These are phyloP conservation scores for Termitomyces sp. DNA, from an alignment of 768 basidiomycete genomes.

Conservation along the genomic window DNA sequence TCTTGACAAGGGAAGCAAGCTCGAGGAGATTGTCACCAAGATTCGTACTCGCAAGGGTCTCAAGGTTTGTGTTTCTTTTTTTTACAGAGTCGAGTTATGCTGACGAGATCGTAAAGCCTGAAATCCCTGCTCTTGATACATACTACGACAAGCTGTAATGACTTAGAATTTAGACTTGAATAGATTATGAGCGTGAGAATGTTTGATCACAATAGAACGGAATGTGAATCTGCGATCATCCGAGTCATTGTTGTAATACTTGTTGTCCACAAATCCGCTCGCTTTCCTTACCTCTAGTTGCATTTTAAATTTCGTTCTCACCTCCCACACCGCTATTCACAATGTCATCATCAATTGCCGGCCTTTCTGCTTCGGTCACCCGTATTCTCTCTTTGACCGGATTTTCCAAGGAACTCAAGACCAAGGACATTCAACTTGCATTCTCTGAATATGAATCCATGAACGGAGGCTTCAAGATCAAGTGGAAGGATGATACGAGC, in stretches of 20 bases:
- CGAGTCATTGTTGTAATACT: constrained; percentile 10
- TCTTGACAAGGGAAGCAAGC: constrained; percentile 87
- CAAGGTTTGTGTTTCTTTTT: constrained; percentile 47
- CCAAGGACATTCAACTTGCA: constrained; percentile 88
- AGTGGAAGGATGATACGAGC: constrained; percentile 97
- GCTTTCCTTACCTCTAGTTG: constrained; percentile 14
- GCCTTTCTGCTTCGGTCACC: constrained; percentile 91
- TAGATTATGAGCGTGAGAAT: constrained; percentile 13
- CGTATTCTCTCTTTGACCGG: constrained; percentile 90
- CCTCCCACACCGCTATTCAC: constrained; percentile 20
- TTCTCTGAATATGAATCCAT: constrained; percentile 86
- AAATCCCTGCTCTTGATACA: constrained; percentile 79
- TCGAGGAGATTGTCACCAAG: constrained; percentile 73
- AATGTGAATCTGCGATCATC: constrained; percentile 3
- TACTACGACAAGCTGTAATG: constrained; percentile 90
- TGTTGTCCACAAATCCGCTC: constrained; percentile 16
- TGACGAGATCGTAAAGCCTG: constrained; percentile 48
- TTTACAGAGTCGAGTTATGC: background rate
- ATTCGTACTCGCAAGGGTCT: constrained; percentile 95
- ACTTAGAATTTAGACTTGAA: background rate
- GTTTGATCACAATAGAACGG: background rate
- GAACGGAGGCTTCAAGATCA: constrained; percentile 95
- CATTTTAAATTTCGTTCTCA: constrained; percentile 13
- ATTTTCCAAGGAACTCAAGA: constrained; percentile 95
- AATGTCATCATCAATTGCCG: constrained; percentile 72